phyloP scores from a whole-genome alignment of 768 basidiomycete species.

The Psilocybe cubensis region DNA sequence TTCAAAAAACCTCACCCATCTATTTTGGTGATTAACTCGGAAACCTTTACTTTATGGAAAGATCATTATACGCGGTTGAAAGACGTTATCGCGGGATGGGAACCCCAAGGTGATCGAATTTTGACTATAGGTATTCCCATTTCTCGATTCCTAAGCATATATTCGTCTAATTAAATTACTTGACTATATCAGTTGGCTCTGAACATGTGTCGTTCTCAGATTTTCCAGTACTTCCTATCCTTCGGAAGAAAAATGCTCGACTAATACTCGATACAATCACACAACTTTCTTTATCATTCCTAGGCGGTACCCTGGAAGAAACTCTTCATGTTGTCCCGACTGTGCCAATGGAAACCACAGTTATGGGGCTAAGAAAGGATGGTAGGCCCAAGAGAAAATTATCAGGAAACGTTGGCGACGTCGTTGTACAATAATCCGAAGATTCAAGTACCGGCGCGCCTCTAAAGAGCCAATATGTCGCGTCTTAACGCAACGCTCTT shows the following conservation, averaged over 20 bases:
- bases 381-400: constrained; percentile 48
- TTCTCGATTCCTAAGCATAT: background rate
- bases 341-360: constrained; percentile 39
- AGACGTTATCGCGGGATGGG: constrained; percentile 60
- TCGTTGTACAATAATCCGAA: constrained; percentile 39
- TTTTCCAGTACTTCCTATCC: constrained; percentile 45
- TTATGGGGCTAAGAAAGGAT: constrained; percentile 46
- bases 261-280: constrained; percentile 38
- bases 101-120: constrained; percentile 42
- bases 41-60: constrained; percentile 79
- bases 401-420: constrained; percentile 45
- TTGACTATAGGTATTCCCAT: constrained; percentile 49
- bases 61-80: constrained; percentile 67
- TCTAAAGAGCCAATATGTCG: too few relatives aligned
- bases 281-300: constrained; percentile 43
- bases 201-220: constrained; percentile 53
- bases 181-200: constrained; percentile 39
- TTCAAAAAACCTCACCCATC: constrained; percentile 28
- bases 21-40: constrained; percentile 75
- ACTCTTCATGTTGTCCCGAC: constrained; percentile 31
- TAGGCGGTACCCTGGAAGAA: constrained; percentile 43
- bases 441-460: background rate
- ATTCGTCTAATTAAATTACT: background rate
- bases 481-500: too few relatives aligned
- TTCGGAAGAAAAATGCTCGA: constrained; percentile 34